phyloP scores from a whole-genome alignment of 768 basidiomycete species.

The Rhodosporidiobolus sp. region DNA sequence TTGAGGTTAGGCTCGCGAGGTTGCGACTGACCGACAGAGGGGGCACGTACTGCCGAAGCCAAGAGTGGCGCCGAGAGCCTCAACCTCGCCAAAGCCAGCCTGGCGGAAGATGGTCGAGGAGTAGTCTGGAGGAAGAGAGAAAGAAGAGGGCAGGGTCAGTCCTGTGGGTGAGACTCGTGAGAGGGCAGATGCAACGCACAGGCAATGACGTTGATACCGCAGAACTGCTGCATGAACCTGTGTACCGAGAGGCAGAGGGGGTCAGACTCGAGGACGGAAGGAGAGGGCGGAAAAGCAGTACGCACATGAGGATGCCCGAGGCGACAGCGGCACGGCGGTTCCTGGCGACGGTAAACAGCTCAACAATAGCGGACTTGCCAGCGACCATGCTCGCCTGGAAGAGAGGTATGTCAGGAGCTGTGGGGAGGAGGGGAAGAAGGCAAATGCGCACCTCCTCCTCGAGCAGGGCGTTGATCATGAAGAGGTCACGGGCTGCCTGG shows the following conservation, averaged over 20 bases:
- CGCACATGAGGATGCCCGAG: constrained; percentile 2
- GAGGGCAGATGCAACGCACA: too few relatives aligned
- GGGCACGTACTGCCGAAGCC: background rate
- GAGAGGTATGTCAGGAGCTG: too few relatives aligned
- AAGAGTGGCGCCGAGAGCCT: constrained; percentile 25
- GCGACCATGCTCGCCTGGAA: too few relatives aligned
- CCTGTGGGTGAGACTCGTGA: too few relatives aligned
- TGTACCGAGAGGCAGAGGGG: too few relatives aligned
- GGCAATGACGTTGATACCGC: constrained; percentile 32
- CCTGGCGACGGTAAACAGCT: constrained; percentile 52
- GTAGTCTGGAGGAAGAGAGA: constrained; percentile 43
- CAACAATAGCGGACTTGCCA: constrained; percentile 49
- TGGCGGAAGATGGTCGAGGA: constrained; percentile 35
- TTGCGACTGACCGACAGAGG: background rate
- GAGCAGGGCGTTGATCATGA: constrained; percentile 51
- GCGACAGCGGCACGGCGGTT: constrained; percentile 50
- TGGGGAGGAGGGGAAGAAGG: too few relatives aligned
- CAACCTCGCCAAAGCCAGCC: background rate
- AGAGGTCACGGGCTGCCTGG: constrained; percentile 52
- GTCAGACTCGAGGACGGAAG: constrained; percentile 35
- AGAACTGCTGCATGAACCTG: constrained; percentile 48
- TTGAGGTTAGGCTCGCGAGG: background rate
- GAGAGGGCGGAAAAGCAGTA: background rate
- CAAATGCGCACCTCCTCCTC: constrained; percentile 49
- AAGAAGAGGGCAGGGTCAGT: background rate